phyloP scores from a whole-genome alignment of 192 early-diverging fungal genomes.

The Coemansia sp. region DNA sequence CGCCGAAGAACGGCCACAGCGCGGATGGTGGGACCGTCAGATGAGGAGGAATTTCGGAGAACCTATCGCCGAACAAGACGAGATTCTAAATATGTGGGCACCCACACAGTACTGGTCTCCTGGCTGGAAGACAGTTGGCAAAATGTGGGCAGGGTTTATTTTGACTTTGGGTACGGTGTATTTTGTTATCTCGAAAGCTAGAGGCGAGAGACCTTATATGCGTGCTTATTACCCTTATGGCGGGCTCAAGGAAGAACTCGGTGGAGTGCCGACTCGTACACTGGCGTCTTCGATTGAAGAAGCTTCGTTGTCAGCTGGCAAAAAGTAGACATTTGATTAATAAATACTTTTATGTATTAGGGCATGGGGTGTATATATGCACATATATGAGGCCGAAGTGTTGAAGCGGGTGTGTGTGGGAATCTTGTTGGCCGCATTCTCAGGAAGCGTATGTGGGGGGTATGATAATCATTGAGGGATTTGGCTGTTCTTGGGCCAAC shows the following conservation, averaged over 20 bases:
- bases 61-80: conserved; percentile 69
- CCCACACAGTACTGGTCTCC: conserved; percentile 63
- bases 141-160: conserved; percentile 59
- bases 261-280: conserved; percentile 48
- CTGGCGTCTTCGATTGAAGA: conserved; percentile 36
- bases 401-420: background rate
- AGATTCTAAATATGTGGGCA: conserved; percentile 68
- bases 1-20: conserved; percentile 62
- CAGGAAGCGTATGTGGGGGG: too few species aligned
- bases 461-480: too few species aligned
- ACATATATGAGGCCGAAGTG: background rate
- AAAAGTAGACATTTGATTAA: background rate
- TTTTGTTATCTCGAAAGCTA: conserved; percentile 55
- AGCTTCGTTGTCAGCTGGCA: conserved; percentile 16
- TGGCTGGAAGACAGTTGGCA: conserved; percentile 59
- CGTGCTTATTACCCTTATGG: conserved; percentile 67
- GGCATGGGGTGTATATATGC: background rate
- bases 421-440: background rate
- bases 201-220: conserved; percentile 61
- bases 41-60: conserved; percentile 79
- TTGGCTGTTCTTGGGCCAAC: too few species aligned
- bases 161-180: conserved; percentile 59
- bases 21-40: conserved; percentile 73
- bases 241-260: conserved; percentile 66
- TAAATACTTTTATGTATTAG: background rate